Percentiles rank a stretch among this genome's conserved stretches.
phyloP scores from a whole-genome alignment of 2,329 filamentous ascomycete genomes.

The Botrytis deweyae region DNA sequence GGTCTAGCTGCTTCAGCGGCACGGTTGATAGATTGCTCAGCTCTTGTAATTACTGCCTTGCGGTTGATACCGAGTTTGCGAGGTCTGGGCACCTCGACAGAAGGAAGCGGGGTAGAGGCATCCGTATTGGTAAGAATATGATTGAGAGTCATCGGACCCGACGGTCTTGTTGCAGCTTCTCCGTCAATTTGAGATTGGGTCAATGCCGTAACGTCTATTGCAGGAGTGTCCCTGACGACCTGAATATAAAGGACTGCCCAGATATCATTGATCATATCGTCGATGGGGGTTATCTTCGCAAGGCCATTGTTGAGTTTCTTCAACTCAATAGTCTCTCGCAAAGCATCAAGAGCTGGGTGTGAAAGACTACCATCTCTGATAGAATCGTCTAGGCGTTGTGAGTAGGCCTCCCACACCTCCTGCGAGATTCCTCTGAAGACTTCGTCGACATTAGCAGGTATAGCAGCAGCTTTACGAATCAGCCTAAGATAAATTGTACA shows the following conservation, averaged over 20 bases:
- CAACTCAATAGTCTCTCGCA: conserved; percentile 66
- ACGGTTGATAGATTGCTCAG: conserved; percentile 55
- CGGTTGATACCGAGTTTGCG: conserved; percentile 36
- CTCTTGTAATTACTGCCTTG: conserved; percentile 58
- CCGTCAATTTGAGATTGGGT: conserved; percentile 49
- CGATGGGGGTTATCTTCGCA: conserved; percentile 81
- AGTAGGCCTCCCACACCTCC: conserved; percentile 63
- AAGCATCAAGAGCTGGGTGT: conserved; percentile 55
- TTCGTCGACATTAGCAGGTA: conserved; percentile 63
- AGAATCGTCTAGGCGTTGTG: conserved; percentile 59
- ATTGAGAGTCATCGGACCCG: conserved; percentile 38
- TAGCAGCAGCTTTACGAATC: conserved; percentile 55
- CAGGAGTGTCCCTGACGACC: conserved; percentile 58
- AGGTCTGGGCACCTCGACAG: conserved; percentile 31
- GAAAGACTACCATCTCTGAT: conserved; percentile 49
- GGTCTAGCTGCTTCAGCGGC: conserved; percentile 38
- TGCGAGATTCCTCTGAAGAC: conserved; percentile 63
- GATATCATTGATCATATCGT: conserved; percentile 90
- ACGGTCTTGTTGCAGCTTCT: conserved; percentile 40
- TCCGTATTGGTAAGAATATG: conserved; percentile 39
- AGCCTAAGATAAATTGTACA: conserved; percentile 43
- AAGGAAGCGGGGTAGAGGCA: conserved; percentile 32
- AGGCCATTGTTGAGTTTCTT: conserved; percentile 81
- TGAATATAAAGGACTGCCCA: conserved; percentile 76
- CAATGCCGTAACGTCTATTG: conserved; percentile 40